Percentiles rank a stretch among this genome's conserved stretches.
Conservation (phyloP, 2,329 filamentous ascomycete species). For the Hypoxylon sp. region DNA sequence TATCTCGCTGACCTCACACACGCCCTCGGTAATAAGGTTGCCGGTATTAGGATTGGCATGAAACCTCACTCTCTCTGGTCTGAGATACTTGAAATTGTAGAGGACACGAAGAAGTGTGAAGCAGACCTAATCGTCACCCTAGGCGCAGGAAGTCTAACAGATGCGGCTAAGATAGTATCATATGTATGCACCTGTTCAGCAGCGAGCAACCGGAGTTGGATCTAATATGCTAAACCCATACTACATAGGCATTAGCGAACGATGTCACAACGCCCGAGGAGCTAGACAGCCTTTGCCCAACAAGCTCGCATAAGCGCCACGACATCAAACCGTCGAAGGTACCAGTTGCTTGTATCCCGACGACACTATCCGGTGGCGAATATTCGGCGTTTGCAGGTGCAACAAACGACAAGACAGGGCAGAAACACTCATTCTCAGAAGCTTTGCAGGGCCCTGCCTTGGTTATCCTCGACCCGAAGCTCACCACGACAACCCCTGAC, state of each 20-base stretch:
- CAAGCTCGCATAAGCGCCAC: conserved; percentile 45
- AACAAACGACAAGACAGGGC: conserved; percentile 49
- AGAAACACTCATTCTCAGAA: conserved; percentile 53
- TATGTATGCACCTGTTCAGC: conserved; percentile 50
- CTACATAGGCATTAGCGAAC: conserved; percentile 65
- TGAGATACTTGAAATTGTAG: conserved; percentile 64
- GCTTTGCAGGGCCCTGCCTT: conserved; percentile 63
- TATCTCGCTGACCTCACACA: conserved; percentile 59
- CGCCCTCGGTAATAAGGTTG: conserved; percentile 60
- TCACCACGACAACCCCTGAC: conserved; percentile 66
- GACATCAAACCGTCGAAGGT: conserved; percentile 49
- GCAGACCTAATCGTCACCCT: conserved; percentile 68
- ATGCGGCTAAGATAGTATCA: conserved; percentile 68
- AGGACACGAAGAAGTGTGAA: conserved; percentile 56
- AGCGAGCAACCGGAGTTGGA: not conserved
- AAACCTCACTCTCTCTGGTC: conserved; percentile 68
- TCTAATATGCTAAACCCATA: conserved; percentile 12
- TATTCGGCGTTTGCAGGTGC: conserved; percentile 54
- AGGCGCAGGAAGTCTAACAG: conserved; percentile 69
- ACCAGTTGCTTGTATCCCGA: conserved; percentile 56
- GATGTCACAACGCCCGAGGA: conserved; percentile 57
- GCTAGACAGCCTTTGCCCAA: conserved; percentile 56
- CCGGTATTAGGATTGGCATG: conserved; percentile 65
- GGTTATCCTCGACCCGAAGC: conserved; percentile 69
- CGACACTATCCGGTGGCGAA: conserved; percentile 57